A percentile compares a stretch with the other conserved stretches of the same genome.
Evolutionary conservation across 768 basidiomycete species (phyloP).

Genomic region (Tulasnella calospora): DNA sequence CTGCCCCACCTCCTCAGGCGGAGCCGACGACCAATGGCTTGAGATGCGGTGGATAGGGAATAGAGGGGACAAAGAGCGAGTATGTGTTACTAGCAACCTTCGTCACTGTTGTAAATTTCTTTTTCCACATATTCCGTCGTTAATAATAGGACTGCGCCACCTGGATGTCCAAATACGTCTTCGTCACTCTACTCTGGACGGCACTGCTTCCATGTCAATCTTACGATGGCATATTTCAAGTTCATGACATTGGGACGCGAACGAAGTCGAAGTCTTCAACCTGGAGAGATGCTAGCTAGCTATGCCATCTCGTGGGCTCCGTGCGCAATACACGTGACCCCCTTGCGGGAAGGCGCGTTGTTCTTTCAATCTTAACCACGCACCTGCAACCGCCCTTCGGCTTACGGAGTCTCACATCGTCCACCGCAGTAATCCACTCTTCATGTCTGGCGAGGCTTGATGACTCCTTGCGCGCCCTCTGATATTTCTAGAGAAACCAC

Average conservation of each 20-base stretch:
- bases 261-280: no score
- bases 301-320: no score
- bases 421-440: not conserved
- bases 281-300: no score
- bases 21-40: not conserved
- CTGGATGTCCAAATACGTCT: not conserved
- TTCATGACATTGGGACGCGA: no score
- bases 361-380: no score
- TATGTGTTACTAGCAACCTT: not conserved
- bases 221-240: no score
- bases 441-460: not conserved
- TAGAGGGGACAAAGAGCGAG: not conserved
- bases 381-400: no score
- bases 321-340: no score
- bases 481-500: not conserved
- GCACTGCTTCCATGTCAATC: no score
- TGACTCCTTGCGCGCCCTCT: not conserved
- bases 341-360: no score
- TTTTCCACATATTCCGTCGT: not conserved
- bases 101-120: not conserved
- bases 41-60: not conserved
- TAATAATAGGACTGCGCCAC: not conserved
- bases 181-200: not conserved
- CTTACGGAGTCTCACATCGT: not conserved
- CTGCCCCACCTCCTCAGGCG: not conserved